phyloP scores from a whole-genome alignment of 352 stramenopile genomes.

The Pythium brachiatum region DNA sequence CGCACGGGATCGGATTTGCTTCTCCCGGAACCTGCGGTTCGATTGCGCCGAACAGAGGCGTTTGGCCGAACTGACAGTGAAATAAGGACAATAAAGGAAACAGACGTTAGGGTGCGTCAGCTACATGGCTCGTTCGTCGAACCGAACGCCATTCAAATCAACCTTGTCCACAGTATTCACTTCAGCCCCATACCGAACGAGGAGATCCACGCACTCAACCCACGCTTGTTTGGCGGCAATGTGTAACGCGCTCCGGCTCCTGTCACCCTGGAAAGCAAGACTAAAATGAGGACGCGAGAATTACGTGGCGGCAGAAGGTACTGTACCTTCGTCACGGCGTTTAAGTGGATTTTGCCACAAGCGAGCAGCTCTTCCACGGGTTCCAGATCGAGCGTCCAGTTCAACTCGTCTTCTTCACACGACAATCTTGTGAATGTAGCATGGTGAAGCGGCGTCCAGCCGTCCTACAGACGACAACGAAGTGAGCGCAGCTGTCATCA shows the following conservation, averaged over 20 bases:
- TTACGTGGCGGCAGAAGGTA: background rate
- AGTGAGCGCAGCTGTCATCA: conserved; percentile 4
- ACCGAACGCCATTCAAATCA: background rate
- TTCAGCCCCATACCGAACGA: background rate
- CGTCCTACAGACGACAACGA: conserved; percentile 3
- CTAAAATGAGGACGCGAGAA: background rate
- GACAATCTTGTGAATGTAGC: background rate
- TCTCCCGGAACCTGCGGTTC: background rate
- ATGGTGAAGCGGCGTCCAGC: conserved; percentile 3
- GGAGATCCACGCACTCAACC: conserved; percentile 3
- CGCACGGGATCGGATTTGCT: background rate
- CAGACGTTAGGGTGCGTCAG: too few relatives aligned
- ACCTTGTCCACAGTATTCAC: conserved; percentile 7
- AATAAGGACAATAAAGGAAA: background rate
- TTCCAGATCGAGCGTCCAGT: background rate
- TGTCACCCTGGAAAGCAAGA: conserved; percentile 1
- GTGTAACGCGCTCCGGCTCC: conserved; percentile 9
- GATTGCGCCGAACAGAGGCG: background rate
- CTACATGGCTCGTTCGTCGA: background rate
- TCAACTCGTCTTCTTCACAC: conserved; percentile 5
- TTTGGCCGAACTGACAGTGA: conserved; percentile 1
- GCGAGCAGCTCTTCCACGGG: conserved; percentile 3
- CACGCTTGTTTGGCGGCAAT: background rate
- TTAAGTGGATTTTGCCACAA: conserved; percentile 3
- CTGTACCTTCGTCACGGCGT: conserved; percentile 7